Percentiles rank a stretch among this genome's conserved stretches.
Evolutionary conservation across 140 eudicot genomes (phyloP).

Genomic region (Ambrosia hybrid): DNA sequence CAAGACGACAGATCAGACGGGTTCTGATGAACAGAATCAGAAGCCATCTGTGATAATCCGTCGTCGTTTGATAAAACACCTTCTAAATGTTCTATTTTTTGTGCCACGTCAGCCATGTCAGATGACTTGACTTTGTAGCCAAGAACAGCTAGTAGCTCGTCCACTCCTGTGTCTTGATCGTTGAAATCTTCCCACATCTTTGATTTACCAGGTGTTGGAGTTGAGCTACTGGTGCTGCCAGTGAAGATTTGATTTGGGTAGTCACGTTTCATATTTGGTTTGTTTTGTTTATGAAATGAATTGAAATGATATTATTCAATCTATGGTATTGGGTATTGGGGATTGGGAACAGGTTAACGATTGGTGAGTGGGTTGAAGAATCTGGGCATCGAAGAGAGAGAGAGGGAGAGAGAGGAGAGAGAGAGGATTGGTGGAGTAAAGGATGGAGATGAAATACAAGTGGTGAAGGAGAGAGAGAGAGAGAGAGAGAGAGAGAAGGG

Average conservation of each 20-base stretch:
- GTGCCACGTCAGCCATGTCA: slow-evolving; percentile 21
- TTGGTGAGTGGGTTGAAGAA: not conserved
- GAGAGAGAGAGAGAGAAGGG: not conserved
- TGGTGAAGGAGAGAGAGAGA: not conserved
- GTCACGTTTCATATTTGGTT: not conserved
- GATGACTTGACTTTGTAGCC: slow-evolving; percentile 11
- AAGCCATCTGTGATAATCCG: slow-evolving; percentile 35
- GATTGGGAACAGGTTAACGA: not conserved
- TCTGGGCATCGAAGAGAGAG: not conserved
- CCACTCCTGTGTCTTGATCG: slow-evolving; percentile 8
- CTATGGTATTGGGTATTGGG: no score
- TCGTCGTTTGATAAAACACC: slow-evolving; percentile 13
- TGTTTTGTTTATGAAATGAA: not conserved
- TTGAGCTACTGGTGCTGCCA: not conserved
- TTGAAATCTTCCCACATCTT: slow-evolving; percentile 3
- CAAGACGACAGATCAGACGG: slow-evolving; percentile 80
- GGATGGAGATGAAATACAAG: slow-evolving; percentile 4
- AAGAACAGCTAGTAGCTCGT: not conserved
- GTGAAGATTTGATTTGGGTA: slow-evolving; percentile 4
- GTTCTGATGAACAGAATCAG: slow-evolving; percentile 68
- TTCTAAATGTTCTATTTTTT: slow-evolving; percentile 21
- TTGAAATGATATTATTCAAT: no score
- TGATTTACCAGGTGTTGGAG: not conserved
- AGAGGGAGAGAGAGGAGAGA: not conserved
- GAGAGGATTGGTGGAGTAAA: not conserved